Evolutionary conservation across 2,329 filamentous ascomycete genomes (phyloP), one percentile per base, ranked within the genome.

Genomic region (Trichoderma asperellum): DNA sequence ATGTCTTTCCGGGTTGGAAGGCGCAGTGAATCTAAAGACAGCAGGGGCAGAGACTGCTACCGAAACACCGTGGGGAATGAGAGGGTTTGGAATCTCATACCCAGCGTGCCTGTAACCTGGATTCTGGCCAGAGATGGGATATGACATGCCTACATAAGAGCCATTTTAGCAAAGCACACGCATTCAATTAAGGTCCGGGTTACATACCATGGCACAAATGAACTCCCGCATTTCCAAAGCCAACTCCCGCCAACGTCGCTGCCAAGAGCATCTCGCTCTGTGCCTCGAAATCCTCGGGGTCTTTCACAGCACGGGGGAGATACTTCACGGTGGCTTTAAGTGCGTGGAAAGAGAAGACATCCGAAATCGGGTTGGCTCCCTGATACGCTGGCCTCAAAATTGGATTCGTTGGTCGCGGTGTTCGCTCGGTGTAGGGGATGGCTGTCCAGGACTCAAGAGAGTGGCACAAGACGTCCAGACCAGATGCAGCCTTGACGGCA

Each of bases 391-490:
- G 96, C 4, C 96, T 87, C 70, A 95, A 86, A 74, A 99, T 92
- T 0, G 96, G 96, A 78, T 99, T 98, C 4, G 88, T 82, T 0
- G 96, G 96, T 2, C 95, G 86, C 0, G 96, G 96, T 0, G 85
- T 88, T 62, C 96, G 89, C 84, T 97, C 91, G 74, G 92, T 86
- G 83, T 93, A 99, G 0, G 96, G 96, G 72, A 99, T 98, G 2
- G 96, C 96, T 0, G 96, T 99, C 93, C 95, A 99, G 5, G 92
- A 96, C 80, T 99, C 96, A 49, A 99, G 89, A 14, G 92, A 91
- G 82, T 99, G 96, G 80, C 95, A 99, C 47, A 99, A 86, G 2
- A 99, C 96, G 76, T 99, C 96, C 1, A 99, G 87, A 1, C 96
- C 96, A 0, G 94, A 97, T 29, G 91, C 90, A 4, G 96, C 93